Base-by-base conservation (phyloP, 257 asterid genomes). In the Mentha longifolia region DNA sequence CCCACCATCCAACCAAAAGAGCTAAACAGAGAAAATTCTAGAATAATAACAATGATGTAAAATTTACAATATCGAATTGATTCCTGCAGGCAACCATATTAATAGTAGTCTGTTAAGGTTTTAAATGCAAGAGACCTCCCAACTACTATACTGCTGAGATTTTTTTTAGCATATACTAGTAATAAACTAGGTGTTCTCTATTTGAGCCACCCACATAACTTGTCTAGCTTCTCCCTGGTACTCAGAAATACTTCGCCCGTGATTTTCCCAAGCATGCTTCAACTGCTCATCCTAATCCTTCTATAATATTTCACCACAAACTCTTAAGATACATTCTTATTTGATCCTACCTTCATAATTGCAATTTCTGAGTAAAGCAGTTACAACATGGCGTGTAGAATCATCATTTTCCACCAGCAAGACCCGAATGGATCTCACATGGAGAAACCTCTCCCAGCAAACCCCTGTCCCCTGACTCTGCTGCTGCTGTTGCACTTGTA, bases 291-390 rank as follows among this genome's bases (percentile, higher is more conserved):
- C 35, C 51, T 33, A 60, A 39, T 14, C 55, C 43, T 42, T 66
- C 3, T 63, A 35, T 33, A 56, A 54, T 72, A 22, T 39, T 37
- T 9, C 49, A 56, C 67, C 47, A 68, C 30, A 78, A 67, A 72
- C 41, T 12, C 58, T 47, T 6, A 61, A 61, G 30, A 33, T 57
- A 28, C 20, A 7, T 54, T 42, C 42, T 39, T 19, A 35, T 57
- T 70, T 58, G 57, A 51, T 5, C 52, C 60, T 25, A 91, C 97
- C 98, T 85, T 91, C 96, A 70, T 91, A 94, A 65, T 88, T 89
- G 84, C 98, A 93, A 81, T 93, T 93, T 61, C 88, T 78, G 45
- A 93, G 97, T 78, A 93, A 74, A 72, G 98, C 98, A 78, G 96
- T 72, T 78, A 93, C 96, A 52, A 93, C 80, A 74, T 86, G 96